Evolutionary conservation across 257 asterid genomes (phyloP), one percentile per base, ranked within the genome.

Genomic region (Plantago elongata): DNA sequence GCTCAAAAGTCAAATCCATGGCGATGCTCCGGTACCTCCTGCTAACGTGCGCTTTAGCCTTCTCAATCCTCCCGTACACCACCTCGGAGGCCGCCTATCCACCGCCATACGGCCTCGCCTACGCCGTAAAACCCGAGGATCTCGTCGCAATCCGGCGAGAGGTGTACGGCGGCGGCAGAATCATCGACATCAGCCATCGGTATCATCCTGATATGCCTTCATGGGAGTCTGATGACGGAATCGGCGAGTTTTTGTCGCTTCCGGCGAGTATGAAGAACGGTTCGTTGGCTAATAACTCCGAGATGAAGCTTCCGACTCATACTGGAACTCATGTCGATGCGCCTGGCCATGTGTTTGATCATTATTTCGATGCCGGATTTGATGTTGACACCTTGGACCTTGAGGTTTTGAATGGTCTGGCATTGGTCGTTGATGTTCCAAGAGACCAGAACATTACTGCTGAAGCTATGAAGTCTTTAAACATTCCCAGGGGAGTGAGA

Each of bases 281-380:
- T 11, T 84, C 97, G 29, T 72, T 11, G 9, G 85, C 97, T 42
- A 93, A 93, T 66, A 81, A 81, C 70, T 93, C 99, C 14, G 88
- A 85, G 67, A 81, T 93, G 95, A 93, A 87, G 83, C 74, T 93
- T 66, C 82, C 88, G 1, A 27, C 84, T 58, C 99, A 93, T 66
- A 87, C 94, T 5, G 99, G 99, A 10, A 93, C 99, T n/a, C 99
- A 93, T 71, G 95, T 89, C 45, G 99, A 93, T 68, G 84, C 99
- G 5, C 96, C 99, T 5, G 99, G 96, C 0, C 99, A 93, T 70
- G 94, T 87, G 5, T 83, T 55, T 62, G 96, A 89, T 67, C 87
- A 79, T 72, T 93, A 93, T 61, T 87, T 76, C 44, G 96, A 89
- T 66, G 94, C 95, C 10, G 99, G 99, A 6, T 93, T 93, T 34